Percentiles rank a stretch among this genome's conserved stretches.
phyloP scores from a whole-genome alignment of 768 basidiomycete species.

The Tylopilus intermedius region DNA sequence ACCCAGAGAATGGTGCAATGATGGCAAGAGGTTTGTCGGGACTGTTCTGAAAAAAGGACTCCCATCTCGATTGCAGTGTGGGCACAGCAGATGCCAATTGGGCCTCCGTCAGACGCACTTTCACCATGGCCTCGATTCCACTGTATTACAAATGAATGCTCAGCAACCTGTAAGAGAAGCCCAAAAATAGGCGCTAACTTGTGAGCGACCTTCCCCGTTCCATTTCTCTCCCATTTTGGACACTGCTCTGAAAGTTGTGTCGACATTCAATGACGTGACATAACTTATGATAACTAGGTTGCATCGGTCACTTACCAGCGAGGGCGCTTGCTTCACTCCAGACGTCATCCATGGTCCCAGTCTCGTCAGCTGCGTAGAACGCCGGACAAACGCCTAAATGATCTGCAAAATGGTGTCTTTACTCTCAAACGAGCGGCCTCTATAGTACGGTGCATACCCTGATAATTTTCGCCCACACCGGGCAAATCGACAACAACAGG shows the following conservation, averaged over 20 bases:
- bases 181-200: background rate
- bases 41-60: slow-evolving; percentile 41
- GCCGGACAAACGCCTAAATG: slow-evolving; percentile 13
- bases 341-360: slow-evolving; percentile 46
- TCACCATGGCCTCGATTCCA: slow-evolving; percentile 42
- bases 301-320: slow-evolving; percentile 30
- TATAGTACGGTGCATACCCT: slow-evolving; percentile 31
- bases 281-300: too few relatives aligned
- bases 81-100: slow-evolving; percentile 34
- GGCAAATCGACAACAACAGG: slow-evolving; percentile 56
- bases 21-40: slow-evolving; percentile 56
- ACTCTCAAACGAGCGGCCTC: background rate
- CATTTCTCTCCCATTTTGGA: slow-evolving; percentile 33
- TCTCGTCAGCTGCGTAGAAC: slow-evolving; percentile 41
- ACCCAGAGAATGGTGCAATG: slow-evolving; percentile 40
- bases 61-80: slow-evolving; percentile 37
- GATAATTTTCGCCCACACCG: slow-evolving; percentile 60
- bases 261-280: background rate
- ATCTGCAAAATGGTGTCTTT: slow-evolving; percentile 16
- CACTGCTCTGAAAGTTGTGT: background rate
- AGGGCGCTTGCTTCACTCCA: slow-evolving; percentile 34
- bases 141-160: background rate
- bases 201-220: slow-evolving; percentile 43
- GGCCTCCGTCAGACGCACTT: slow-evolving; percentile 45
- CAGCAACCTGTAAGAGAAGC: slow-evolving; percentile 1